Percentiles rank a stretch among this genome's conserved stretches.
Evolutionary conservation across 441 rosid species (phyloP).

Genomic region (Jatropha podagrica): DNA sequence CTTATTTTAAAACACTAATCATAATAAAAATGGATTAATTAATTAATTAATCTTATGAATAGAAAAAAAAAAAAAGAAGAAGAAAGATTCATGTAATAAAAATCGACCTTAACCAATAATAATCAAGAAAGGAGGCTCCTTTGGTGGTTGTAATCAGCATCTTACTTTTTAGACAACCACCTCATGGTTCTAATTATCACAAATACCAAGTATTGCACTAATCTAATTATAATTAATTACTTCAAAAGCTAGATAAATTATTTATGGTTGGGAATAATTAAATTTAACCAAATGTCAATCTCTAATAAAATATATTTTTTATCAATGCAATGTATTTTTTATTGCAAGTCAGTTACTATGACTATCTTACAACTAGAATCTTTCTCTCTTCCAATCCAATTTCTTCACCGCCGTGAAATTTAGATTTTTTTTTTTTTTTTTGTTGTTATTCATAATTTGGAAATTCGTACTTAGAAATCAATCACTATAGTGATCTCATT

Average conservation of each 20-base stretch:
- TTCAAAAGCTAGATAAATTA: not conserved
- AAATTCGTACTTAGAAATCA: no score
- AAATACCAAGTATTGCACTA: conserved; percentile 1
- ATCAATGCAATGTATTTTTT: no score
- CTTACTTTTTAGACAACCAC: conserved; percentile 18
- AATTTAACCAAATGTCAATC: no score
- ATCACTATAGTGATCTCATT: no score
- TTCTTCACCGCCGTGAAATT: no score
- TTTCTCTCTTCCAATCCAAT: no score
- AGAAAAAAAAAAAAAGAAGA: not conserved
- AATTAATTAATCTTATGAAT: not conserved
- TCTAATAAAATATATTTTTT: no score
- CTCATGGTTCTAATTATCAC: conserved; percentile 29
- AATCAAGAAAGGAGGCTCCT: conserved; percentile 1
- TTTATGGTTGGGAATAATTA: not conserved
- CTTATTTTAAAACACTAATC: conserved; percentile 13
- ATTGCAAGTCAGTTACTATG: no score
- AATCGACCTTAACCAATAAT: conserved; percentile 1
- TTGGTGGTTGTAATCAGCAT: conserved; percentile 23
- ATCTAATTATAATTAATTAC: not conserved
- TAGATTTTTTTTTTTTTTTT: no score
- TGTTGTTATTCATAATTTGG: no score
- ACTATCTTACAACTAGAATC: no score
- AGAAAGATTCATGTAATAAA: not conserved
- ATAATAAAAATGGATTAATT: not conserved